Conservation (phyloP, 139 green algal genomes). For the Desmodesmus armatus region DNA sequence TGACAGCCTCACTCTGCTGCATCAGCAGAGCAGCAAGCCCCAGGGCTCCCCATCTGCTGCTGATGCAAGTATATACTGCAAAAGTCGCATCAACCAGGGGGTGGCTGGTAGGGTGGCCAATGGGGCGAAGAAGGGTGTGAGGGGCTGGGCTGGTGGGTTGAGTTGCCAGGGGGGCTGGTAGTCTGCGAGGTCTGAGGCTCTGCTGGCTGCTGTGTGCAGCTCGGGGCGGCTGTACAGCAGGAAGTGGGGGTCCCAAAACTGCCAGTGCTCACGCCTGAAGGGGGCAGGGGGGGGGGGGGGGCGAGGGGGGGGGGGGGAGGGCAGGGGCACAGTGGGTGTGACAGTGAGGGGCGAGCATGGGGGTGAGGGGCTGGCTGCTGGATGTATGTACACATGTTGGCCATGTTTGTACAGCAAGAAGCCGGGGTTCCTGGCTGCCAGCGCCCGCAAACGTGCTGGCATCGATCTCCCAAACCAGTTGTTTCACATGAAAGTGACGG, state of each 20-base stretch:
- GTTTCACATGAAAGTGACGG: not conserved
- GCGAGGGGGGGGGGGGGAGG: no score
- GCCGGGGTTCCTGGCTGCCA: no score
- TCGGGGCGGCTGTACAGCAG: slow-evolving; percentile 48
- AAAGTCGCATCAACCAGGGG: not conserved
- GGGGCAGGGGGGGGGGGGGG: no score
- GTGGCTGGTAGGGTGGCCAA: slow-evolving; percentile 5
- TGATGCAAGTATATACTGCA: slow-evolving; percentile 24
- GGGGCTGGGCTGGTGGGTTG: not conserved
- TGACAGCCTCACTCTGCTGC: not conserved
- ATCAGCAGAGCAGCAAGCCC: slow-evolving; percentile 9
- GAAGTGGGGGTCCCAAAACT: slow-evolving; percentile 59
- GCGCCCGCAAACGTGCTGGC: no score
- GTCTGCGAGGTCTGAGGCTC: slow-evolving; percentile 33
- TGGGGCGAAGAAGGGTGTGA: slow-evolving; percentile 27
- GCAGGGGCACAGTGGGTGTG: no score
- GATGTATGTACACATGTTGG: no score
- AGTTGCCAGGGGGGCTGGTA: slow-evolving; percentile 57
- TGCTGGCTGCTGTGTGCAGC: slow-evolving; percentile 47
- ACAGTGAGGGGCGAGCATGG: no score
- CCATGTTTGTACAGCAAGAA: no score
- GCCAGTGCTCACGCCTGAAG: slow-evolving; percentile 54
- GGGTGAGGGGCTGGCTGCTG: no score
- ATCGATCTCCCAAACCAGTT: not conserved
- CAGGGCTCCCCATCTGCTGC: slow-evolving; percentile 7